Percentiles rank a stretch among this genome's conserved stretches.
Evolutionary conservation across 352 stramenopile species (phyloP).

Genomic region (Globisporangium barbulae): DNA sequence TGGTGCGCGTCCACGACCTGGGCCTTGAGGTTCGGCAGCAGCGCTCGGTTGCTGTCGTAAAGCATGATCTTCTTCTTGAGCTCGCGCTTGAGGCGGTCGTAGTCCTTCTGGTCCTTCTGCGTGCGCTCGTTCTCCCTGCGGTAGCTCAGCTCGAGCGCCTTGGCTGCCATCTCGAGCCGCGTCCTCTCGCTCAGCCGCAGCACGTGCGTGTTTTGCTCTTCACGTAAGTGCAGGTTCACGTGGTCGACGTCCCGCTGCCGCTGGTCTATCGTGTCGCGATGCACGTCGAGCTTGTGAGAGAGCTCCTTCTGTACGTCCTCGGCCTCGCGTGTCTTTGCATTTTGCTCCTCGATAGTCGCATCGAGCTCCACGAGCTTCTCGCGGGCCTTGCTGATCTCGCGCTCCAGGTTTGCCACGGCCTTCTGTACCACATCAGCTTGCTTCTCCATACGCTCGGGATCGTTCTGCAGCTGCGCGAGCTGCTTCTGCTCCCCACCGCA

Average conservation of each 20-base stretch:
- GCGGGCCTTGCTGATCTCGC: conserved; percentile 56
- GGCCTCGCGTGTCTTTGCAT: conserved; percentile 58
- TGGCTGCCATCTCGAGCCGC: conserved; percentile 60
- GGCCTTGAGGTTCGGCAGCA: conserved; percentile 78
- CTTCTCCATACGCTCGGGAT: conserved; percentile 83
- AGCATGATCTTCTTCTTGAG: conserved; percentile 87
- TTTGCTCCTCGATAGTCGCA: conserved; percentile 34
- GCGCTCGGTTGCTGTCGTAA: conserved; percentile 62
- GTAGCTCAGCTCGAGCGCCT: conserved; percentile 40
- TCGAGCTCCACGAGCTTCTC: conserved; percentile 38
- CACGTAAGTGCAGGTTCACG: conserved; percentile 80
- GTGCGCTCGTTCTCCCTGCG: conserved; percentile 69
- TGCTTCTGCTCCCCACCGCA: conserved; percentile 53
- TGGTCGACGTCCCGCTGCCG: conserved; percentile 90
- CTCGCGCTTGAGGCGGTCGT: conserved; percentile 82
- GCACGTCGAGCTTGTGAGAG: conserved; percentile 83
- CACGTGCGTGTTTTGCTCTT: conserved; percentile 84
- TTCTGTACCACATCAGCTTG: conserved; percentile 84
- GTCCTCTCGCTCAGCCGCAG: conserved; percentile 68
- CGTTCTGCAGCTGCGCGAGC: conserved; percentile 55
- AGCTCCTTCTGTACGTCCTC: conserved; percentile 81
- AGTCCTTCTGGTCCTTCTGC: conserved; percentile 66
- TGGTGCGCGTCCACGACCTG: conserved; percentile 82
- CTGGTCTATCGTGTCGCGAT: conserved; percentile 89
- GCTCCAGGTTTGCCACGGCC: conserved; percentile 65